Base-by-base conservation (phyloP, 805 yeast genomes). In the Cyberlindnera bimundalis region DNA sequence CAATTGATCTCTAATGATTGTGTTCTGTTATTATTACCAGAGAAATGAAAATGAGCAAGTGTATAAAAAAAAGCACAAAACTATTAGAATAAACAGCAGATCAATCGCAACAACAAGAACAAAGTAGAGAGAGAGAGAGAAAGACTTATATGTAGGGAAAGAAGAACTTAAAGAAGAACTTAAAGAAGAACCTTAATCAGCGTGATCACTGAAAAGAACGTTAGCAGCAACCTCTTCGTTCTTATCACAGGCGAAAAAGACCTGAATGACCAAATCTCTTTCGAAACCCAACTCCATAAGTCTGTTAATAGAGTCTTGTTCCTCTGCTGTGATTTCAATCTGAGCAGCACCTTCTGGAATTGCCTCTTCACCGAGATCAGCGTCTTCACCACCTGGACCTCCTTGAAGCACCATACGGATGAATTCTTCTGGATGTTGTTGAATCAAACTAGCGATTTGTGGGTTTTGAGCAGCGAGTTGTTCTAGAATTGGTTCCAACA, bases 151-250 rank as follows among this genome's bases (percentile, higher is more conserved):
- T n/a, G n/a, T n/a, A n/a, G n/a, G n/a, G n/a, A n/a, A n/a, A n/a
- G n/a, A n/a, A n/a, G n/a, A n/a, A n/a, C n/a, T n/a, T n/a, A n/a
- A n/a, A n/a, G 13, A n/a, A 27, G 8, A 27, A 10, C 29, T 27
- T n/a, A n/a, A 10, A 12, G 15, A n/a, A 27, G 13, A 13, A n/a
- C 7, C 18, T n/a, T 23, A 39, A 21, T 65, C 67, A 35, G 67
- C 67, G 39, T 74, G 76, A 46, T 76, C 82, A 57, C 73, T 75
- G 58, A 93, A 85, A 53, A 93, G 71, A 58, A 88, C 78, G 67
- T 93, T 93, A 17, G 98, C 99, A 31, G 99, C 89, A 56, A 87
- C 76, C 69, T 91, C 96, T 68, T 93, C 99, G 65, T 93, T 88
- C 68, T 89, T 91, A 58, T 93, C 99, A 65, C 99, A 93, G 30